Percentiles rank a stretch among this genome's conserved stretches.
Conservation (phyloP, 805 yeast species). For the Wickerhamiella musiphila region DNA sequence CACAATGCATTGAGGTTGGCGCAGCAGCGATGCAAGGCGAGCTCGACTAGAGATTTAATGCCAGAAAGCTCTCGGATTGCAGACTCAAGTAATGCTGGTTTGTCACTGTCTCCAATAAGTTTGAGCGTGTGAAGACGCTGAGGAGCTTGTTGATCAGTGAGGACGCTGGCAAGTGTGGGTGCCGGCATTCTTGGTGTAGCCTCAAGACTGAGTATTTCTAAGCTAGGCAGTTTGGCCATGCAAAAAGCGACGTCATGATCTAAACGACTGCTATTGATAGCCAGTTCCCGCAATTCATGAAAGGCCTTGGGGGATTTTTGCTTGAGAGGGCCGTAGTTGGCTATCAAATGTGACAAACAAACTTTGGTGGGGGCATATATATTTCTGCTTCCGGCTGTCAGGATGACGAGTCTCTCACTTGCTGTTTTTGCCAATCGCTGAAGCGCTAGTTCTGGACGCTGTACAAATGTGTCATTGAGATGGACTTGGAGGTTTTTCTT, state of each 20-base stretch:
- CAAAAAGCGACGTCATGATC: conserved; percentile 11
- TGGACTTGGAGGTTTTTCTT: neutral
- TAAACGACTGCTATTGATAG: conserved; percentile 6
- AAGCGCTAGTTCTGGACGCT: neutral
- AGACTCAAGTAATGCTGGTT: conserved; percentile 2
- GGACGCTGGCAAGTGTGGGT: neutral
- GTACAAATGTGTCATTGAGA: neutral
- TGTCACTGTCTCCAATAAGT: conserved; percentile 5
- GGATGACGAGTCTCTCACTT: neutral
- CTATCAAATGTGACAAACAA: neutral
- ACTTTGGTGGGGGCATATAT: neutral
- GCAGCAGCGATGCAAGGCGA: conserved; percentile 10
- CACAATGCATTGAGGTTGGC: conserved; percentile 2
- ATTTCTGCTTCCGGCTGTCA: neutral
- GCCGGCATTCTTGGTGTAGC: conserved; percentile 1
- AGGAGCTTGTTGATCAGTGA: neutral
- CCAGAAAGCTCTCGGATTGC: conserved; percentile 2
- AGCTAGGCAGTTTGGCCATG: conserved; percentile 5
- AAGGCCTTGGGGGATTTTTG: neutral
- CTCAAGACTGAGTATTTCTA: conserved; percentile 6
- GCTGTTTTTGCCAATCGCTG: neutral
- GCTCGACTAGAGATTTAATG: conserved; percentile 1
- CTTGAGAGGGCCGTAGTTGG: neutral
- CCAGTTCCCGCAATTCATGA: conserved; percentile 2
- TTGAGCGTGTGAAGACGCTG: conserved; percentile 1